A percentile compares a stretch with the other conserved stretches of the same genome.
These are phyloP conservation scores for Penicillium aurantiogriseum DNA, from an alignment of 2,329 filamentous ascomycete species.

Conservation along the genomic window DNA sequence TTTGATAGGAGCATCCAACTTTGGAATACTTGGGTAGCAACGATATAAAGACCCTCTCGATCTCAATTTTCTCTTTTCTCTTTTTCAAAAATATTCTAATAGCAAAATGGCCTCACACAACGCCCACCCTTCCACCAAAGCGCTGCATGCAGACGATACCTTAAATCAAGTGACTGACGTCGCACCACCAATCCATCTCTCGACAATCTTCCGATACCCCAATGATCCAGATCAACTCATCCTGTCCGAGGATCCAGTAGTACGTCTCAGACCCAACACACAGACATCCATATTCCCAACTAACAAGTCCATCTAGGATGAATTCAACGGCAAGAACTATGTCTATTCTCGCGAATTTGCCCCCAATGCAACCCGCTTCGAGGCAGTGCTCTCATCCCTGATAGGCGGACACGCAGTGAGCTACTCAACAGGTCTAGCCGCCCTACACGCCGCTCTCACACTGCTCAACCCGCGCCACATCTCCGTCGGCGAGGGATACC, in stretches of 20 bases:
- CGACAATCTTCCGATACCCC: constrained; percentile 83
- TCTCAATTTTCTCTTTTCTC: neutral
- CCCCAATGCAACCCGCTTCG: constrained; percentile 81
- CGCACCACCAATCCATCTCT: constrained; percentile 84
- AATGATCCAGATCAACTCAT: constrained; percentile 65
- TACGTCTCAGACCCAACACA: constrained; percentile 37
- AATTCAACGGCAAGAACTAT: constrained; percentile 49
- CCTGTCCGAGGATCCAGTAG: constrained; percentile 53
- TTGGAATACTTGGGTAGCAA: neutral
- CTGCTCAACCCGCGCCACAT: constrained; percentile 78
- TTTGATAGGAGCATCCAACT: neutral
- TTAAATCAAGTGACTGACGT: constrained; percentile 74
- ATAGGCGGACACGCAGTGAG: constrained; percentile 64
- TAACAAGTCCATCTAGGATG: constrained; percentile 13
- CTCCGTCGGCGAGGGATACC: constrained; percentile 81
- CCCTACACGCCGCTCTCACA: constrained; percentile 82
- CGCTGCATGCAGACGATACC: constrained; percentile 76
- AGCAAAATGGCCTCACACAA: constrained; percentile 22
- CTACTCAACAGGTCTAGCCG: constrained; percentile 79
- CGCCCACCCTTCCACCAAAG: constrained; percentile 51
- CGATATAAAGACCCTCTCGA: neutral
- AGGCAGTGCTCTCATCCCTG: constrained; percentile 75
- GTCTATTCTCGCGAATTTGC: constrained; percentile 80
- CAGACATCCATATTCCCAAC: too few species aligned
- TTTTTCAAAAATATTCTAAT: neutral